Evolutionary conservation across 805 yeast genomes (phyloP).

Genomic region (Saccharomycopsis vini): DNA sequence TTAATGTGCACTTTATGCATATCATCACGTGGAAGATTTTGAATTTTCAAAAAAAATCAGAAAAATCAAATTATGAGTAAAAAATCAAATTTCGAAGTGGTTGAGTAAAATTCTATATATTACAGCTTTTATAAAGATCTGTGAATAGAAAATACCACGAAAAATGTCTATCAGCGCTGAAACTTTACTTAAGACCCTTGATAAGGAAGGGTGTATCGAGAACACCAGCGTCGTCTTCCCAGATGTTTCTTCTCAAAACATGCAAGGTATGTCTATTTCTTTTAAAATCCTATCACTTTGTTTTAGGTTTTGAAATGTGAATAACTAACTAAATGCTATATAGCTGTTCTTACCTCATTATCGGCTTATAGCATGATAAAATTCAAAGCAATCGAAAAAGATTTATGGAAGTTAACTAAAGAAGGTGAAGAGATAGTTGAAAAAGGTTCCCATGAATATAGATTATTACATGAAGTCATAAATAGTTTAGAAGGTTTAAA

Average conservation of each 20-base stretch:
- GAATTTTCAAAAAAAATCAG: too few species aligned
- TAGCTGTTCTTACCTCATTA: slow-evolving; percentile 76
- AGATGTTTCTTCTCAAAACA: slow-evolving; percentile 47
- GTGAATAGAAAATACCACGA: too few species aligned
- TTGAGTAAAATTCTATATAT: too few species aligned
- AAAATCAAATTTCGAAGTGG: too few species aligned
- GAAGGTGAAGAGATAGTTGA: slow-evolving; percentile 77
- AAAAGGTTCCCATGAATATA: slow-evolving; percentile 85
- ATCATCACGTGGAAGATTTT: too few species aligned
- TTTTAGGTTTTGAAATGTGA: not conserved
- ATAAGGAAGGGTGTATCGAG: slow-evolving; percentile 50
- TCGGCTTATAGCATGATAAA: slow-evolving; percentile 75
- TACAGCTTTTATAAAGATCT: too few species aligned
- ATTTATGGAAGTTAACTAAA: slow-evolving; percentile 61
- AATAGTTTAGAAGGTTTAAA: slow-evolving; percentile 71
- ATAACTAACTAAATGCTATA: not conserved
- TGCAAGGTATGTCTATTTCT: slow-evolving; percentile 35
- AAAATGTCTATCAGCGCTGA: slow-evolving; percentile 17
- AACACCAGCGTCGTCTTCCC: slow-evolving; percentile 69
- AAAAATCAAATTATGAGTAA: too few species aligned
- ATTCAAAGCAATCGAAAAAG: slow-evolving; percentile 65
- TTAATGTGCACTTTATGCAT: too few species aligned
- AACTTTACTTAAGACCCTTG: slow-evolving; percentile 52
- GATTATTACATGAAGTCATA: slow-evolving; percentile 67
- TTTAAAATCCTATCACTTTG: not conserved